These are phyloP conservation scores for Calendula officinalis DNA, from an alignment of 129 eudicot species.

Conservation along the genomic window DNA sequence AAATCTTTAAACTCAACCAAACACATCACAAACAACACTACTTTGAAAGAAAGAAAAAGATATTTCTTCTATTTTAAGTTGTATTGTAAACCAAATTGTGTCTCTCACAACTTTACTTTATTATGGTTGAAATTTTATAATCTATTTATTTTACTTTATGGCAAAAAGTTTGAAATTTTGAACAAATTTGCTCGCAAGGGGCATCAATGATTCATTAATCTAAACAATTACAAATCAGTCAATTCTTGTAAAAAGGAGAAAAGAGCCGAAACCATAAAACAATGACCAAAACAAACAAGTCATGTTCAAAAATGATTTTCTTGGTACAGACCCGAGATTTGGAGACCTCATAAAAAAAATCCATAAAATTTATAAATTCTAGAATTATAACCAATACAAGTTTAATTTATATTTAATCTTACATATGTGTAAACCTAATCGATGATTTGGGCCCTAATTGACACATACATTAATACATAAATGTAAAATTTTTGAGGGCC, in stretches of 20 bases:
- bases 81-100: not conserved
- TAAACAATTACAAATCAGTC: not conserved
- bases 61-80: not conserved
- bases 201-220: not conserved
- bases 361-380: no score
- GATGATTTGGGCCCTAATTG: no score
- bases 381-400: no score
- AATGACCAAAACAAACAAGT: no score
- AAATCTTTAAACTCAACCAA: no score
- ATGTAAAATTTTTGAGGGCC: no score
- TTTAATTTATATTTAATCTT: no score
- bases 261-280: not conserved
- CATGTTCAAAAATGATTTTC: no score
- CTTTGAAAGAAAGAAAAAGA: not conserved
- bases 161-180: not conserved
- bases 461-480: no score
- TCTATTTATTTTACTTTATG: not conserved
- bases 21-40: not conserved
- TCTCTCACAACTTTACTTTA: not conserved
- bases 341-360: no score
- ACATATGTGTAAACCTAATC: no score
- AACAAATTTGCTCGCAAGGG: not conserved
- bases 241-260: not conserved
- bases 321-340: no score
- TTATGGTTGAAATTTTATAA: not conserved